Evolutionary conservation across 2,329 filamentous ascomycete genomes (phyloP).

Genomic region (Apiospora marii): DNA sequence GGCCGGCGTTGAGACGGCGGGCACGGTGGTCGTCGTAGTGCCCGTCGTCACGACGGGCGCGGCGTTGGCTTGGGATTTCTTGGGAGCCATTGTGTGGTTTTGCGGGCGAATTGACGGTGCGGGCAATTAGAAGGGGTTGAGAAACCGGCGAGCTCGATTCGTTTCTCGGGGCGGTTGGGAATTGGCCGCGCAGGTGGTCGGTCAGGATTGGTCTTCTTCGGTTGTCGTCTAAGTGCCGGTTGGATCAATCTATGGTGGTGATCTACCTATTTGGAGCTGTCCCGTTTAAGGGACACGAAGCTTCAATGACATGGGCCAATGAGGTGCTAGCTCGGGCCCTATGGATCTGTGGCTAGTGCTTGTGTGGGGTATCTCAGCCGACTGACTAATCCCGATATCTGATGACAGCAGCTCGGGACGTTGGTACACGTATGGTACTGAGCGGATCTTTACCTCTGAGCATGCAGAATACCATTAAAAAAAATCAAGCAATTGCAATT

Average conservation of each 20-base stretch:
- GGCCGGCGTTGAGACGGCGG: slow-evolving; percentile 31
- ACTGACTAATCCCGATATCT: background rate
- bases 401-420: background rate
- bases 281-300: slow-evolving; percentile 23
- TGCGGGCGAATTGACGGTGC: background rate
- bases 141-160: background rate
- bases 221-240: slow-evolving; percentile 7
- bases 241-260: background rate
- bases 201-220: background rate
- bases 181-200: no score
- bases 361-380: background rate
- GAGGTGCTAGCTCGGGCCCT: background rate
- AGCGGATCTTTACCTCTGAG: background rate
- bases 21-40: slow-evolving; percentile 31
- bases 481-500: background rate
- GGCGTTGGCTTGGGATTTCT: slow-evolving; percentile 25
- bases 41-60: slow-evolving; percentile 24
- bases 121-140: background rate
- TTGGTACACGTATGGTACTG: no score
- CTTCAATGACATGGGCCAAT: slow-evolving; percentile 24
- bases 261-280: slow-evolving; percentile 7
- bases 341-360: slow-evolving; percentile 13
- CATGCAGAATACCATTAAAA: background rate
- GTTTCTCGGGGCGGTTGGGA: background rate
- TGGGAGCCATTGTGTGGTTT: slow-evolving; percentile 18